Evolutionary conservation across 169 alveolate genomes (phyloP), one percentile per base, ranked within the genome.

Genomic region (Eimeria sp.): DNA sequence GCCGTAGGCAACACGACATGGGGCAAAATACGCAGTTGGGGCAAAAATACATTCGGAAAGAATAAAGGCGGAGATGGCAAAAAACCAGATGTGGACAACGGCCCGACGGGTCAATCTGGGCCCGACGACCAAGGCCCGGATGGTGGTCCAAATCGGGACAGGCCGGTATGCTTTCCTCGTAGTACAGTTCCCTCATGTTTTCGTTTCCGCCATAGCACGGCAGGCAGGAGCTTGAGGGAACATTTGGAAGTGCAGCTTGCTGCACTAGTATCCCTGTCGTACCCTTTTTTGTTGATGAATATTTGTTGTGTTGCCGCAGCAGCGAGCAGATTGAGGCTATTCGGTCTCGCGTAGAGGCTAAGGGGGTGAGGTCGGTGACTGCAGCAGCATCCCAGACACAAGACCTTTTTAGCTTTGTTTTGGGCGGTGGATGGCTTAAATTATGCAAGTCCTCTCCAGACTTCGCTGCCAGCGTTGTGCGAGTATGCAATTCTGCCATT

Each of bases 1-100:
- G n/a, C n/a, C n/a, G n/a, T n/a, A 27, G 74, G 66, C 54, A 82
- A 20, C 76, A 58, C 27, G 54, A 30, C 90, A 23, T 82, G 90
- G 90, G 90, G 27, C 30, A 82, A 82, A 82, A 82, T 82, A 82
- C 33, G 74, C 14, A 54, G 90, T 58, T 82, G 90, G 76, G 74
- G 90, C 33, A 52, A 58, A 82, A 82, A 4, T 0, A 82, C 90
- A 18, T 82, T 82, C 25, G 71, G 72, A 46, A 82, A 37, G 54
- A 14, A 46, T 52, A 82, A 82, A 82, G 16, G 72, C 72, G 74
- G 90, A n/a, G 90, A 82, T 37, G 18, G 49, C 56, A 82, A 54
- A 54, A 54, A 37, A 10, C 4, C 76, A 82, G 14, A 20, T 82
- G 74, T 11, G 54, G 90, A 58, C 8, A 33, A 56, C 54, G 71